Evolutionary conservation across 2,329 filamentous ascomycete genomes (phyloP).

Genomic region (Ampelomyces quisqualis): DNA sequence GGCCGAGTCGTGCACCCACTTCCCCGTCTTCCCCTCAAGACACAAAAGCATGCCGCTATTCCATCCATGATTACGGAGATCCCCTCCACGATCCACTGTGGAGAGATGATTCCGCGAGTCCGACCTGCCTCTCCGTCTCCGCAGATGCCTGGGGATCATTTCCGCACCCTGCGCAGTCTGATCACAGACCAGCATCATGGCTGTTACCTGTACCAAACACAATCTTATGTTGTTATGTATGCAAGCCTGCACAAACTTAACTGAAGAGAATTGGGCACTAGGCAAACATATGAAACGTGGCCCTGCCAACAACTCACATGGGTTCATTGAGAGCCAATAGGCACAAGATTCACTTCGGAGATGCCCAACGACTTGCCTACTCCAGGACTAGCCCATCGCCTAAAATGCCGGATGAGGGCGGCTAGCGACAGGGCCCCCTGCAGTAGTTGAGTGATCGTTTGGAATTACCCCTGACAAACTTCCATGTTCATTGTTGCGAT

Average conservation of each 20-base stretch:
- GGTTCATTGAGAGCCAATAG: slow-evolving; percentile 15
- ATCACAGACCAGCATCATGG: too few relatives aligned
- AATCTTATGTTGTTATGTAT: too few relatives aligned
- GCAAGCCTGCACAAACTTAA: too few relatives aligned
- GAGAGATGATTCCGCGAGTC: slow-evolving; percentile 16
- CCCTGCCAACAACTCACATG: slow-evolving; percentile 13
- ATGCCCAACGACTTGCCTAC: slow-evolving; percentile 12
- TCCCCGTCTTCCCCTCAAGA: too few relatives aligned
- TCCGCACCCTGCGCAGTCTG: slow-evolving; percentile 16
- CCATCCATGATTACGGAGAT: too few relatives aligned
- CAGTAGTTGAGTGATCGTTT: slow-evolving; percentile 24
- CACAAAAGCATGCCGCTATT: too few relatives aligned
- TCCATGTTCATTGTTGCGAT: too few relatives aligned
- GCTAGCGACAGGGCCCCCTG: slow-evolving; percentile 21
- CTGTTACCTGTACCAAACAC: slow-evolving; percentile 19
- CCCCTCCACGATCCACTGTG: too few relatives aligned
- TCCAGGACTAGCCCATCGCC: slow-evolving; percentile 14
- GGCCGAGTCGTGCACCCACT: slow-evolving; percentile 8
- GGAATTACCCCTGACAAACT: slow-evolving; percentile 24
- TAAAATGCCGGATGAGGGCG: slow-evolving; percentile 20
- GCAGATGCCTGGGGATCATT: slow-evolving; percentile 18
- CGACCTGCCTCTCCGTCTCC: slow-evolving; percentile 15
- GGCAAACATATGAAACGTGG: slow-evolving; percentile 24
- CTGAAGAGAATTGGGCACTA: slow-evolving; percentile 17
- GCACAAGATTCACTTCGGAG: slow-evolving; percentile 2